Evolutionary conservation across 768 basidiomycete species (phyloP).

Genomic region (Tulasnella sp.): DNA sequence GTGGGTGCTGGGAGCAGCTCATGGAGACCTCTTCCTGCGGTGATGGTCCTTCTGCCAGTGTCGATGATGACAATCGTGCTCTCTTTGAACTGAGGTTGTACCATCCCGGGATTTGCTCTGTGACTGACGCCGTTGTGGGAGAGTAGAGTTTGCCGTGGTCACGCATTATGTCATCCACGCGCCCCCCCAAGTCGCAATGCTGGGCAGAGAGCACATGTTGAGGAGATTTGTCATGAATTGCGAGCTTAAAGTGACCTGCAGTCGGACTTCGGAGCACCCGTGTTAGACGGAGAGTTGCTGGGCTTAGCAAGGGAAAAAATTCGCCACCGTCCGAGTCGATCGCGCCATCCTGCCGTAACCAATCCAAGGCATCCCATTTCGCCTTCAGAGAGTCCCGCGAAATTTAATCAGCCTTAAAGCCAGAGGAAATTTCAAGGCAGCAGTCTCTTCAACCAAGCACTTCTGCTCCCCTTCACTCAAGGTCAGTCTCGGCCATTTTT

Average conservation of each 20-base stretch:
- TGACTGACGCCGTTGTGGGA: constrained; percentile 17
- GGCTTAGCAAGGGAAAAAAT: neutral
- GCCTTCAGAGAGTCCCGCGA: constrained; percentile 1
- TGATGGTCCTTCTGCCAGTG: constrained; percentile 66
- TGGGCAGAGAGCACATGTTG: too few species aligned
- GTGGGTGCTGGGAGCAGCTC: constrained; percentile 79
- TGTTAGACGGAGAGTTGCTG: neutral
- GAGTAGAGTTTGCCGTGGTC: constrained; percentile 15
- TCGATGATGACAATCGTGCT: constrained; percentile 81
- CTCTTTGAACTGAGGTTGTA: constrained; percentile 61
- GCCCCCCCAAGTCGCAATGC: too few species aligned
- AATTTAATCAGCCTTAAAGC: neutral
- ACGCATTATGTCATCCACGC: neutral
- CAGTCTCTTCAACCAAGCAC: neutral
- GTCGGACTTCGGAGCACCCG: neutral
- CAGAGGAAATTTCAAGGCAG: neutral
- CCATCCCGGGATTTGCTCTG: constrained; percentile 23
- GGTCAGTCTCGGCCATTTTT: neutral
- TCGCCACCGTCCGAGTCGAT: constrained; percentile 8
- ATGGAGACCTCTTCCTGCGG: constrained; percentile 77
- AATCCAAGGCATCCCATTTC: constrained; percentile 18
- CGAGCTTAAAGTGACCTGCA: neutral
- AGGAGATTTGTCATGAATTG: neutral
- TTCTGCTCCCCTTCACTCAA: neutral
- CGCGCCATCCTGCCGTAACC: constrained; percentile 20